Conservation (phyloP, 441 rosid species). For the Corymbia calophylla region DNA sequence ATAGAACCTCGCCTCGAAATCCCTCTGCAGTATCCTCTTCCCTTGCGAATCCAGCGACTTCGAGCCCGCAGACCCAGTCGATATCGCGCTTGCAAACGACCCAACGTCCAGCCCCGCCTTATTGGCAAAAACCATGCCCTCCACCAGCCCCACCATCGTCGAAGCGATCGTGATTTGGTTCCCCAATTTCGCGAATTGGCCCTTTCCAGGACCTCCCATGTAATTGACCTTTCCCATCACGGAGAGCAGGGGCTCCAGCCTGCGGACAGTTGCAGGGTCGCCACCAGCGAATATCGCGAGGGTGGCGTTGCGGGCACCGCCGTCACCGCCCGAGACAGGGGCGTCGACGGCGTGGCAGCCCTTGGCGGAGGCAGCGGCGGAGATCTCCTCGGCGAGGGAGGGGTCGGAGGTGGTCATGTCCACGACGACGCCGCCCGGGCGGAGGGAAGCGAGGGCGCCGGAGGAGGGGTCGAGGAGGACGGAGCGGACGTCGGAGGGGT, state of each 20-base stretch:
- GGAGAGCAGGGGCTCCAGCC: conserved; percentile 51
- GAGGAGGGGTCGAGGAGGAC: conserved; percentile 60
- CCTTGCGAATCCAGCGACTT: conserved; percentile 68
- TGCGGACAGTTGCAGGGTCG: conserved; percentile 34
- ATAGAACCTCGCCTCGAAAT: conserved; percentile 74
- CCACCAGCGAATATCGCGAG: conserved; percentile 84
- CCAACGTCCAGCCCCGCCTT: conserved; percentile 73
- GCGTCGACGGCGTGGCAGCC: conserved; percentile 63
- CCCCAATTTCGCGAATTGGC: conserved; percentile 69
- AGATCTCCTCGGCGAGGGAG: conserved; percentile 63
- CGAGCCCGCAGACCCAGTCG: conserved; percentile 65
- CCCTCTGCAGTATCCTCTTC: conserved; percentile 60
- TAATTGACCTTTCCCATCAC: conserved; percentile 69
- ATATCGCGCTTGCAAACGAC: conserved; percentile 52
- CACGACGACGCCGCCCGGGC: conserved; percentile 63
- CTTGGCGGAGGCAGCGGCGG: conserved; percentile 39
- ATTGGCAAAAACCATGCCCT: conserved; percentile 69
- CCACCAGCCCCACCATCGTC: conserved; percentile 80
- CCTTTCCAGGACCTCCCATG: conserved; percentile 85
- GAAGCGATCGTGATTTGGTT: conserved; percentile 81
- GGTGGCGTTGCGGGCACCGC: conserved; percentile 61
- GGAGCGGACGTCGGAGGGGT: conserved; percentile 77
- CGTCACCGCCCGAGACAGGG: conserved; percentile 87
- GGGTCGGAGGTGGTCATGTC: conserved; percentile 97
- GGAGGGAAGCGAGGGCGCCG: conserved; percentile 69